Evolutionary conservation across 345 rosid genomes (phyloP).

Genomic region (Hevea brasiliensis): DNA sequence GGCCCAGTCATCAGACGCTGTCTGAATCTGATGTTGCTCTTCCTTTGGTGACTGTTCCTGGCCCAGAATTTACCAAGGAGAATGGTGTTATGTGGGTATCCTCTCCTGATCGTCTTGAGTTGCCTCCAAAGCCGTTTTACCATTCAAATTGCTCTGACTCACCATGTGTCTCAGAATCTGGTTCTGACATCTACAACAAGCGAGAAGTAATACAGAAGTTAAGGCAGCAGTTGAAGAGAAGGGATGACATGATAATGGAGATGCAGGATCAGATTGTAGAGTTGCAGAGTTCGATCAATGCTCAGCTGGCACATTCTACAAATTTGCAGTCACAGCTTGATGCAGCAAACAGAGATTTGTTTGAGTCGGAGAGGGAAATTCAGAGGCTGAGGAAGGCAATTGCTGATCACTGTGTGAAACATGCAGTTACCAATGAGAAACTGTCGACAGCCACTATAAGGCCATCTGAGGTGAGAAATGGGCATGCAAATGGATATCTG

Average conservation of each 20-base stretch:
- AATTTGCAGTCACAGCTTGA: slow-evolving; percentile 79
- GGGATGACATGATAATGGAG: slow-evolving; percentile 91
- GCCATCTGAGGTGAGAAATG: slow-evolving; percentile 51
- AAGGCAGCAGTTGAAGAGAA: slow-evolving; percentile 89
- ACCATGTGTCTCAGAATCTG: slow-evolving; percentile 92
- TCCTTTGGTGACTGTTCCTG: slow-evolving; percentile 72
- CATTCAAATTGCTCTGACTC: slow-evolving; percentile 89
- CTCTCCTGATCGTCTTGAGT: slow-evolving; percentile 74
- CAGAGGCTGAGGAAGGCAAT: slow-evolving; percentile 87
- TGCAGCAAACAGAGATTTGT: slow-evolving; percentile 65
- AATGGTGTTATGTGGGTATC: slow-evolving; percentile 72
- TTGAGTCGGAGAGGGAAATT: slow-evolving; percentile 78
- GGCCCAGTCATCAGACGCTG: slow-evolving; percentile 43
- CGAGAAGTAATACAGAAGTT: slow-evolving; percentile 92
- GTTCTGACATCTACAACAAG: slow-evolving; percentile 93
- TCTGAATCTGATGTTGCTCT: slow-evolving; percentile 55
- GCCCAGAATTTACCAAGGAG: slow-evolving; percentile 59
- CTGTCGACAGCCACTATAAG: slow-evolving; percentile 34
- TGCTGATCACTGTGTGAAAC: slow-evolving; percentile 75
- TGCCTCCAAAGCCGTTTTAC: slow-evolving; percentile 73
- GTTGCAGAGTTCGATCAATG: slow-evolving; percentile 60
- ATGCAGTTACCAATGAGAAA: slow-evolving; percentile 38
- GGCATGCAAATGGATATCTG: slow-evolving; percentile 56
- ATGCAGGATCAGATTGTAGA: slow-evolving; percentile 92
- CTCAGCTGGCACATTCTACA: slow-evolving; percentile 64